These are phyloP conservation scores for Jaltomata sinuosa DNA, from an alignment of 257 asterid genomes.

Conservation along the genomic window DNA sequence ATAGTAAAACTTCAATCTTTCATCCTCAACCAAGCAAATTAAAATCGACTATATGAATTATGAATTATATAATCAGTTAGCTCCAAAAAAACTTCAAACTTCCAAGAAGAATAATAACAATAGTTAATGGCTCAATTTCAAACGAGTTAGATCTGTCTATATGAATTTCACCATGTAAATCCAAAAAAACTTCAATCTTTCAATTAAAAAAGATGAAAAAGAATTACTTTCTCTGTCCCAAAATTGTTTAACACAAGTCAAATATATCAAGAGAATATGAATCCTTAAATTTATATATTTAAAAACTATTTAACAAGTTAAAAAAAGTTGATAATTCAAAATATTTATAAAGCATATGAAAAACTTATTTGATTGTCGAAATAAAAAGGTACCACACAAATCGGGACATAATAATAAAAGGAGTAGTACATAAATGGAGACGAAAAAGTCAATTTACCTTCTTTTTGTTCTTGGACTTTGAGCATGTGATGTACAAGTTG, in stretches of 20 bases:
- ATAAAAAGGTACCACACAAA: no score
- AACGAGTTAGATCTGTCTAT: not conserved
- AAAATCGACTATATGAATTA: not conserved
- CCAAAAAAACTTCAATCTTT: not conserved
- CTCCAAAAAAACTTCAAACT: not conserved
- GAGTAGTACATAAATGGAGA: no score
- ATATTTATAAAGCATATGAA: no score
- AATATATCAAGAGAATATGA: no score
- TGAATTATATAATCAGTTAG: not conserved
- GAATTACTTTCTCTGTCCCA: not conserved
- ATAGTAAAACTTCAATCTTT: not conserved
- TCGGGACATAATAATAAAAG: no score
- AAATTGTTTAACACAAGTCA: no score
- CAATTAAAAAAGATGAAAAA: not conserved
- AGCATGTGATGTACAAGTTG: slow-evolving; percentile 8
- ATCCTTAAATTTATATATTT: no score
- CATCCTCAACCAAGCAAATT: not conserved
- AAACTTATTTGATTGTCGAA: no score
- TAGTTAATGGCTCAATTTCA: not conserved
- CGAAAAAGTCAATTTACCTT: slow-evolving; percentile 29
- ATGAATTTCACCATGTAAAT: no score
- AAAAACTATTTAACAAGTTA: no score
- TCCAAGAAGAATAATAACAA: not conserved
- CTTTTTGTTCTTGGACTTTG: slow-evolving; percentile 53
- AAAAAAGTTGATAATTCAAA: no score